These are phyloP conservation scores for Citrus glauca DNA, from an alignment of 345 rosid genomes.

Conservation along the genomic window DNA sequence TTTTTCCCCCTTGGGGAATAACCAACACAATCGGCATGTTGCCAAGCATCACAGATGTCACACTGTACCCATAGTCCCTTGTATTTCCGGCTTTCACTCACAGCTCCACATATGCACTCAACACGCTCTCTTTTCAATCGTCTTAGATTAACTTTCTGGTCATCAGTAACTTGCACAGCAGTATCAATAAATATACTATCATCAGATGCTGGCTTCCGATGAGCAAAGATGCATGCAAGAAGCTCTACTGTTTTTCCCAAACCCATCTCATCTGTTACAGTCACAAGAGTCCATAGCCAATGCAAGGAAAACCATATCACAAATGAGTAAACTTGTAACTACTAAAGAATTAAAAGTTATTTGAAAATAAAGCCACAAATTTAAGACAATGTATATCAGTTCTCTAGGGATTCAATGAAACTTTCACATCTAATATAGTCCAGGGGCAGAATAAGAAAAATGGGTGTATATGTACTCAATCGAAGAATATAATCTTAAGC, in stretches of 20 bases:
- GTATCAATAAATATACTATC: conserved; percentile 18
- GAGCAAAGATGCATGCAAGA: conserved; percentile 85
- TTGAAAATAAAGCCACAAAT: background rate
- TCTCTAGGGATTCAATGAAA: background rate
- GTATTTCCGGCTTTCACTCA: conserved; percentile 72
- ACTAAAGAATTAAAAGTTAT: background rate
- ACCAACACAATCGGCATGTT: conserved; percentile 96
- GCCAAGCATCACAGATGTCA: conserved; percentile 98
- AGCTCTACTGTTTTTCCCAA: conserved; percentile 95
- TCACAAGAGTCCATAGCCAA: conserved; percentile 23
- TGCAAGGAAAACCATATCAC: conserved; percentile 14
- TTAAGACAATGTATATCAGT: background rate
- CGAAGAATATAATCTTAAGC: background rate
- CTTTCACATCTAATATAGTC: background rate
- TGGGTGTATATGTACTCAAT: background rate
- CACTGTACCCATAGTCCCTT: conserved; percentile 96
- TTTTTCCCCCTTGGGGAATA: conserved; percentile 72
- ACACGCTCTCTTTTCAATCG: conserved; percentile 83
- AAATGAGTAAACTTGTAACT: background rate
- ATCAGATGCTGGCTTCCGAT: conserved; percentile 53
- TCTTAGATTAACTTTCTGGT: conserved; percentile 40
- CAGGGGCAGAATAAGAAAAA: background rate
- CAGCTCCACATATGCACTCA: conserved; percentile 96
- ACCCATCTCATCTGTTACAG: conserved; percentile 92
- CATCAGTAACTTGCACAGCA: conserved; percentile 25